These are phyloP conservation scores for Diaporthe citrichinensis DNA, from an alignment of 2,329 filamentous ascomycete genomes.

Conservation along the genomic window DNA sequence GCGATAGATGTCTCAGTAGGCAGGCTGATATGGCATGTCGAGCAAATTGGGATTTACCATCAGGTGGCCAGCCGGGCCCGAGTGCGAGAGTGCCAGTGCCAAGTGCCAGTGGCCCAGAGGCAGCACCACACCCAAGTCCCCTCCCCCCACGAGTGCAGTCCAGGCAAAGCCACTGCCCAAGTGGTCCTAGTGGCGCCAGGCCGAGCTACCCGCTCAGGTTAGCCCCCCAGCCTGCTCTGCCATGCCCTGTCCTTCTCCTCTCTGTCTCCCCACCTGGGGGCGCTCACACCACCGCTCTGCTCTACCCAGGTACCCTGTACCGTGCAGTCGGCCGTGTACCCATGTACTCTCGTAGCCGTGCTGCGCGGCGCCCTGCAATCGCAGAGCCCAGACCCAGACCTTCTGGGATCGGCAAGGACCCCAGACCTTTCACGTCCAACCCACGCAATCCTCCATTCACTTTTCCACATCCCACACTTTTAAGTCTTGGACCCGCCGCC, in stretches of 20 bases:
- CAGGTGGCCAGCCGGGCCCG: background rate
- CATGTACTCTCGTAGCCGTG: background rate
- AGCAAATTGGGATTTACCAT: conserved; percentile 24
- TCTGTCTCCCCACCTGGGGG: background rate
- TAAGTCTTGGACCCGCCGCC: conserved; percentile 36
- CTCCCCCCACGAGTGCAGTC: background rate
- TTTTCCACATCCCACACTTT: conserved; percentile 38
- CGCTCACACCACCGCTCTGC: background rate
- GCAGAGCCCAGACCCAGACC: conserved; percentile 30
- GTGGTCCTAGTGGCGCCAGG: background rate
- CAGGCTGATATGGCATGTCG: conserved; percentile 15
- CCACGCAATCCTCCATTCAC: conserved; percentile 36
- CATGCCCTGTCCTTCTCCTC: no score
- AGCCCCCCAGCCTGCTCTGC: background rate
- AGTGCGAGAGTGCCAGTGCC: background rate
- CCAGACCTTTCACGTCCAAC: conserved; percentile 36
- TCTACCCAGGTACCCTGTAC: conserved; percentile 9
- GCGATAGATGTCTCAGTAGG: conserved; percentile 12
- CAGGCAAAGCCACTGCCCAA: conserved; percentile 21
- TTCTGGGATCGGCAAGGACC: conserved; percentile 33
- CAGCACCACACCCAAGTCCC: background rate
- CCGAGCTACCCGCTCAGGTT: conserved; percentile 19
- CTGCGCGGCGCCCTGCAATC: conserved; percentile 25
- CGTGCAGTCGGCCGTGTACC: background rate
- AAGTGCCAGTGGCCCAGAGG: background rate